A percentile compares a stretch with the other conserved stretches of the same genome.
Conservation (phyloP, 306 rosid species). For the Citrullus colocynthis region DNA sequence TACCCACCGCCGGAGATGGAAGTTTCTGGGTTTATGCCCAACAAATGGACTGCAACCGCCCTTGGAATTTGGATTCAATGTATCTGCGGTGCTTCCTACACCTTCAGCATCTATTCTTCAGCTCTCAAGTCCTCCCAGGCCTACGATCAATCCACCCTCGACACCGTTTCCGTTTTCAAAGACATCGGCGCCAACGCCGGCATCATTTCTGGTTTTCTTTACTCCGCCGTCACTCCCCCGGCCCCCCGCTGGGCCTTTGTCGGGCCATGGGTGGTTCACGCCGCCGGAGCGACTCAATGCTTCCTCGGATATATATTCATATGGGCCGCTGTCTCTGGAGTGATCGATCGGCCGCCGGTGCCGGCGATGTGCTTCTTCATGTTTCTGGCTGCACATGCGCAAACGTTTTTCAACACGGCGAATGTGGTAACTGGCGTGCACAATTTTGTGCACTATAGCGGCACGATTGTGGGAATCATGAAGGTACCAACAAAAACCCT, state of each 20-base stretch:
- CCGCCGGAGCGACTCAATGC: constrained; percentile 46
- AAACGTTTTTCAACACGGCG: constrained; percentile 65
- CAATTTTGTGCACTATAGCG: constrained; percentile 51
- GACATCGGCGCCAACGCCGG: constrained; percentile 89
- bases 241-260: neutral
- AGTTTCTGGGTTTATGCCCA: neutral
- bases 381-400: constrained; percentile 59
- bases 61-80: constrained; percentile 77
- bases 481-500: constrained; percentile 32
- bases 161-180: constrained; percentile 86
- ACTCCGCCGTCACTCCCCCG: constrained; percentile 40
- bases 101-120: constrained; percentile 77
- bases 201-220: constrained; percentile 62
- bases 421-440: constrained; percentile 56
- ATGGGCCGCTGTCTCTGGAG: constrained; percentile 66
- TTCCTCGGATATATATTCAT: constrained; percentile 53
- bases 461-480: constrained; percentile 79
- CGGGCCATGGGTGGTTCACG: constrained; percentile 66
- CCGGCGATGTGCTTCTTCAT: constrained; percentile 54
- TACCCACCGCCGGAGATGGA: constrained; percentile 7
- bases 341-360: constrained; percentile 45
- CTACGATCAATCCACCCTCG: constrained; percentile 82
- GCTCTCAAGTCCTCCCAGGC: constrained; percentile 55
- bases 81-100: constrained; percentile 70
- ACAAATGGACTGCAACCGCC: constrained; percentile 51